Conservation (phyloP, 768 basidiomycete species). For the Lentinula lateritia region DNA sequence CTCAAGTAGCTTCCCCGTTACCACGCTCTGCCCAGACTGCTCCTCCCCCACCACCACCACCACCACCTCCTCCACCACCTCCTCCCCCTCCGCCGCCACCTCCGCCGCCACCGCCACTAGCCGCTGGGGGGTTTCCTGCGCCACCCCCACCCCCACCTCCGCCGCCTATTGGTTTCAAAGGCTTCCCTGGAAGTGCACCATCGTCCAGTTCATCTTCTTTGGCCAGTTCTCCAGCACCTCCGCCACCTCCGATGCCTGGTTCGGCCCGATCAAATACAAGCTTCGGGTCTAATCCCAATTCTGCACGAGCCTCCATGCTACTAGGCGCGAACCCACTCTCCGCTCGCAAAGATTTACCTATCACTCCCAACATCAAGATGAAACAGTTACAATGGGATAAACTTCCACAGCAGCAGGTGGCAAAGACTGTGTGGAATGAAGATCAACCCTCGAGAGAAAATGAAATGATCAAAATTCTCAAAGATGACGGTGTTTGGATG, state of each 20-base stretch:
- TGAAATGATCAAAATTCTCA: conserved; percentile 78
- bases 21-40: conserved; percentile 8
- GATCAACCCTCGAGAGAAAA: conserved; percentile 65
- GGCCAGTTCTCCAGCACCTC: conserved; percentile 20
- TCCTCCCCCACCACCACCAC: conserved; percentile 20
- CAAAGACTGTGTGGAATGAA: conserved; percentile 80
- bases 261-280: conserved; percentile 13
- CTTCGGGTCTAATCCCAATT: conserved; percentile 22
- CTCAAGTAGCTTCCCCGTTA: conserved; percentile 20
- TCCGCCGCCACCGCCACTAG: conserved; percentile 21
- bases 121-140: conserved; percentile 18
- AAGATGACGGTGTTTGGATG: conserved; percentile 82
- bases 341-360: conserved; percentile 77
- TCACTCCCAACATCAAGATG: conserved; percentile 88
- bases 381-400: conserved; percentile 99
- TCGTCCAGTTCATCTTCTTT: conserved; percentile 9
- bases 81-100: conserved; percentile 16
- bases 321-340: conserved; percentile 53
- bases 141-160: conserved; percentile 33
- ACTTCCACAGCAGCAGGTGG: conserved; percentile 81
- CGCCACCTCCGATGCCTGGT: conserved; percentile 24
- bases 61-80: conserved; percentile 17
- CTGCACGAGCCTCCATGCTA: conserved; percentile 56
- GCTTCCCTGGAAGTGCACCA: conserved; percentile 15
- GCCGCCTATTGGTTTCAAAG: conserved; percentile 27